These are phyloP conservation scores for Zymoseptoria tritici DNA, from an alignment of 2,329 filamentous ascomycete genomes.

Conservation along the genomic window DNA sequence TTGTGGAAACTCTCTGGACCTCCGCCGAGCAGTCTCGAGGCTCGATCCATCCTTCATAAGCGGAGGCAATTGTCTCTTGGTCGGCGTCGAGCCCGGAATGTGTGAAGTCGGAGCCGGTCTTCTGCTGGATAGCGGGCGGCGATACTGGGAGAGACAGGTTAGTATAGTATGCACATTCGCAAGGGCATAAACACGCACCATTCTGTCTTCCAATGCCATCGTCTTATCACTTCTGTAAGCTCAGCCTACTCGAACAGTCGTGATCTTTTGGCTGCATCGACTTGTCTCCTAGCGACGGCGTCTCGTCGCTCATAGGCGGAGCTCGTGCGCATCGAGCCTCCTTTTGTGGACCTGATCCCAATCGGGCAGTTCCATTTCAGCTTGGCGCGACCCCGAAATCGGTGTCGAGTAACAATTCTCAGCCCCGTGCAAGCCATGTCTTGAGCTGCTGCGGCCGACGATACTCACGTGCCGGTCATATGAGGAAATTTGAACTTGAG, in stretches of 20 bases:
- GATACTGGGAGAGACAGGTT: background rate
- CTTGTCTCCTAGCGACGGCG: background rate
- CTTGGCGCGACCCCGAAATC: background rate
- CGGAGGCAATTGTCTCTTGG: background rate
- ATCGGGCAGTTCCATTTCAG: background rate
- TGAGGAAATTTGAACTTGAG: background rate
- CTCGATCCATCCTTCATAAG: background rate
- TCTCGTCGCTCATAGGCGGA: background rate
- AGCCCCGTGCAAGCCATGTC: too few species aligned
- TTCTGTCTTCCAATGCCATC: background rate
- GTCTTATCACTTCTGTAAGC: background rate
- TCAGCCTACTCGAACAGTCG: background rate
- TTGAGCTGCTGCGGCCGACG: background rate
- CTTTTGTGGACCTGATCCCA: background rate
- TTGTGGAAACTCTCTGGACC: background rate
- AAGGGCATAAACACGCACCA: background rate
- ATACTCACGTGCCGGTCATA: background rate
- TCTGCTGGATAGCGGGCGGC: background rate
- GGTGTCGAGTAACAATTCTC: too few species aligned
- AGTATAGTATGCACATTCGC: background rate
- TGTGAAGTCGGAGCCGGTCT: background rate
- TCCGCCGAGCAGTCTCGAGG: background rate
- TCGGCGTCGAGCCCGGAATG: background rate
- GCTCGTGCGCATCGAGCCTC: background rate
- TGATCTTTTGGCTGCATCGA: background rate